Evolutionary conservation across 345 rosid species (phyloP), one percentile per base, ranked within the genome.

Genomic region (Melaleuca quinquenervia): DNA sequence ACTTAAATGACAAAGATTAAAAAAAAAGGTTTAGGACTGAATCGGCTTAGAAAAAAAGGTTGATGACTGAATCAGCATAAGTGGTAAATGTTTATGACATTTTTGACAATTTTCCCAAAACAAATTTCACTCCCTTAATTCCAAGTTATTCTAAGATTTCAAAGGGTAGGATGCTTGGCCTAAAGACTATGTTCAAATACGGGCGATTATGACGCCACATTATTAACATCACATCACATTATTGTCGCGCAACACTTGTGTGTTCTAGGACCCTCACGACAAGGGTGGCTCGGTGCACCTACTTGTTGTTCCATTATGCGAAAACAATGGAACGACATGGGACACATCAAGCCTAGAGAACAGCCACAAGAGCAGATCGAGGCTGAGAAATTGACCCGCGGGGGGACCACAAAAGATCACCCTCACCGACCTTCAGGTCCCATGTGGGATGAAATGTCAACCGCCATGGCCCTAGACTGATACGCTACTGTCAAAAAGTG

Each of bases 121-220:
- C 10, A 29, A 8, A 16, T 0, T 10, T 32, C 76, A 64, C 24
- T 24, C 6, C 4, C 6, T 64, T 41, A 1, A 64, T 64, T 64
- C 45, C 16, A 64, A 64, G 8, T 64, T 32, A 16, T 64, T 64
- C 45, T 32, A 20, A 16, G 0, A 32, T 3, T 32, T 8, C 45
- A 3, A 7, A 16, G 2, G 1, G 0, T 58, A 1, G 0, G 36
- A n/a, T 0, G n/a, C 36, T n/a, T 11, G n/a, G n/a, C 4, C 8
- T 8, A 64, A 8, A 64, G 3, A 32, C 15, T 18, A 32, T 32
- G 24, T 16, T 18, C 3, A 64, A 41, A 32, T 32, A 22, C 1
- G 8, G 11, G 20, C 20, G 22, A 64, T 64, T 64, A 16, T 0
- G 0, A 16, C 10, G 18, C 12, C 3, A 2, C 20, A 16, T 29